Evolutionary conservation across 169 alveolate genomes (phyloP).

Genomic region (Amoebophrya sp.): DNA sequence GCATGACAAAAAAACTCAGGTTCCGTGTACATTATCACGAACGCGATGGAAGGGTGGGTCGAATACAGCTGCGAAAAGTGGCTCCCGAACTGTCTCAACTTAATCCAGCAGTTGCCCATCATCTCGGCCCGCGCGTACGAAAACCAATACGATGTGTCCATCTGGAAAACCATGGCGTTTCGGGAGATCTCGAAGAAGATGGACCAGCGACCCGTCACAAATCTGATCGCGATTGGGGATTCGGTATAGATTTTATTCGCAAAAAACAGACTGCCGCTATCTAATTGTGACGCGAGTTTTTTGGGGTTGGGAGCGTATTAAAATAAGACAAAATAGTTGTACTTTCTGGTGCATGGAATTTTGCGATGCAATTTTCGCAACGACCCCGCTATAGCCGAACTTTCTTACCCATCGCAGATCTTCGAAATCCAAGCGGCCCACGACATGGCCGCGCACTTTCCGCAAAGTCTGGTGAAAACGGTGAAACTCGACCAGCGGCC

Average conservation of each 20-base stretch:
- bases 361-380: too few relatives aligned
- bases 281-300: too few relatives aligned
- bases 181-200: neutral
- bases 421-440: neutral
- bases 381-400: too few relatives aligned
- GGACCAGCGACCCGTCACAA: neutral
- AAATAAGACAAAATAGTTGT: too few relatives aligned
- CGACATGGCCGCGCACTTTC: conserved; percentile 1
- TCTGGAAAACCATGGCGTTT: neutral
- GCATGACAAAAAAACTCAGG: conserved; percentile 47
- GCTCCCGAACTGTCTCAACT: conserved; percentile 59
- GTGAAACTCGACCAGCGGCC: conserved; percentile 9
- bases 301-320: too few relatives aligned
- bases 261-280: too few relatives aligned
- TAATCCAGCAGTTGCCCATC: conserved; percentile 27
- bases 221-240: neutral
- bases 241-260: neutral
- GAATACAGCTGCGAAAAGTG: conserved; percentile 68
- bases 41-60: conserved; percentile 88
- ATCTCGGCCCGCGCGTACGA: neutral
- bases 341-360: too few relatives aligned
- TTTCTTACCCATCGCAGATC: too few relatives aligned
- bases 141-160: neutral
- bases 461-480: neutral
- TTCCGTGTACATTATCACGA: conserved; percentile 75